Base-by-base conservation (phyloP, 2,329 filamentous ascomycete genomes). In the Aspergillus quadrilineatus region DNA sequence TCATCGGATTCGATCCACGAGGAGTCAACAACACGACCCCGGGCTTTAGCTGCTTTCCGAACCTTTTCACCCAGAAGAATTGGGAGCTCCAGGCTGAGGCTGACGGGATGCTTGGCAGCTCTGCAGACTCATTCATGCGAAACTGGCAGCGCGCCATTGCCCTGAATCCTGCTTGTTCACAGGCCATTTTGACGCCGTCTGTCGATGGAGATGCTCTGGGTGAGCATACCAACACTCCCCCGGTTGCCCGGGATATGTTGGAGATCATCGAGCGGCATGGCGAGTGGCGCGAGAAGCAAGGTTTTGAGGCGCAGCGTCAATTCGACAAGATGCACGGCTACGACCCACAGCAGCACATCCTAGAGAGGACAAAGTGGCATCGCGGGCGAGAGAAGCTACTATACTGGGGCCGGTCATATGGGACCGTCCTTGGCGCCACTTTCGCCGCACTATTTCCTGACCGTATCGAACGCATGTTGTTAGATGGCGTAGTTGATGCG, bases 391-490 rank as follows among this genome's bases (percentile, higher is more conserved):
- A 74, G 48, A 67, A 65, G 15, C 60, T 78, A 0, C 62, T 72
- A 17, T 78, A 74, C 58, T 78, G 75, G 74, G 75, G 73, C 6
- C 67, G 75, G 17, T 77, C 74, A 2, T 81, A 80, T 56, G 79
- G 79, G 3, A 76, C 77, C 0, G 62, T 77, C 1, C 66, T 81
- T 0, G 79, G 79, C 3, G 65, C 71, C 0, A 81, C 78, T 0
- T 78, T 80, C 57, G 76, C 79, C 0, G 66, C 73, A 3, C 69
- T 81, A 52, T 80, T 71, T 36, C 78, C 79, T 0, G 67, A 78
- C 44, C 69, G 70, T 14, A 57, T 75, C 14, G 55, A 59, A 2
- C 68, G 70, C 8, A 60, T 57, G 6, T 60, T 75, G 0, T 62
- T 75, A 12, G 73, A 75, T 50, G 73, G 65, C 1, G 72, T 75